Conservation (phyloP, 768 basidiomycete species). For the Leccinum disarticulatum region DNA sequence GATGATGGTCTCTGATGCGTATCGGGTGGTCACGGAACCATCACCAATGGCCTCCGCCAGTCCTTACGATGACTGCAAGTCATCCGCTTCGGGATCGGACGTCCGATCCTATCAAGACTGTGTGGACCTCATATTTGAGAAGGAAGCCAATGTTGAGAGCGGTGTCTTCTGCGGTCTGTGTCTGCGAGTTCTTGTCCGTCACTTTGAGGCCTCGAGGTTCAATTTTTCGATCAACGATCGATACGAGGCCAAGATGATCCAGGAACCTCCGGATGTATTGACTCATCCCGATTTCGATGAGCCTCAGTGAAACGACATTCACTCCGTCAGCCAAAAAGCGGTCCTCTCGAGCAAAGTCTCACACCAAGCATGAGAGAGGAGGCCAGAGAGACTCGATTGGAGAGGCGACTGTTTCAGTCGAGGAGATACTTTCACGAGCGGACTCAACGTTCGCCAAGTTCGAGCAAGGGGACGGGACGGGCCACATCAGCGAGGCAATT, state of each 20-base stretch:
- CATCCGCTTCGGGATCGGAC: constrained; percentile 4
- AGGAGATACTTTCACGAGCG: too few relatives aligned
- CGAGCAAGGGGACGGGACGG: too few relatives aligned
- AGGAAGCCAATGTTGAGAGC: constrained; percentile 30
- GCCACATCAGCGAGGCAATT: too few relatives aligned
- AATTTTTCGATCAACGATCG: constrained; percentile 23
- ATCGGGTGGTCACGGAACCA: neutral
- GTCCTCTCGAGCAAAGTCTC: too few relatives aligned
- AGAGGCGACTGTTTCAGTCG: too few relatives aligned
- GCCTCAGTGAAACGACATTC: too few relatives aligned
- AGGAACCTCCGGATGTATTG: constrained; percentile 31
- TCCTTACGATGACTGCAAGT: constrained; percentile 1
- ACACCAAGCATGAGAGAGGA: too few relatives aligned
- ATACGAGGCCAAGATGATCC: constrained; percentile 26
- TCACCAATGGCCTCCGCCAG: neutral
- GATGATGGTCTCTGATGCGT: neutral
- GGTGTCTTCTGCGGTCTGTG: constrained; percentile 48
- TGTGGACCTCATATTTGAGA: constrained; percentile 37
- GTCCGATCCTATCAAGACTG: constrained; percentile 45
- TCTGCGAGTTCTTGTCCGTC: constrained; percentile 40
- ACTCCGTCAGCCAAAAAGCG: too few relatives aligned
- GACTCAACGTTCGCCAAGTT: too few relatives aligned
- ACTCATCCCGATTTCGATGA: constrained; percentile 35
- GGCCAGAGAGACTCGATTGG: too few relatives aligned
- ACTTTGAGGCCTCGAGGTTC: neutral